Evolutionary conservation across 306 rosid species (phyloP), one percentile per base, ranked within the genome.

Genomic region (Aeschynomene evenia): DNA sequence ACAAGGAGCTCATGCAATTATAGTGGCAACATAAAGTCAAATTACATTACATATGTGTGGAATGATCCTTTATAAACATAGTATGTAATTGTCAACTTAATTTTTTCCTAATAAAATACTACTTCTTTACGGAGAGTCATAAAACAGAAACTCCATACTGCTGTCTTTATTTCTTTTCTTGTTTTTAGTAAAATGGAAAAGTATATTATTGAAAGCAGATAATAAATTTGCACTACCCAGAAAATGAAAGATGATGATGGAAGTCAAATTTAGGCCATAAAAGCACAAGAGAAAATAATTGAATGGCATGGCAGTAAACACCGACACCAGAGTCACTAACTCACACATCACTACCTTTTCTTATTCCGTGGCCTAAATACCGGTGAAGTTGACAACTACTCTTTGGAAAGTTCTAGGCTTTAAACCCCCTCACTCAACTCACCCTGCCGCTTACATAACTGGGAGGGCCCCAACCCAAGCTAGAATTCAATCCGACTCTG

Each of bases 281-380:
- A 29, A 21, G 20, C 68, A 23, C 1, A 60, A 39, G 21, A 51
- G 13, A 16, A 57, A 4, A 42, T n/a, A 9, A 57, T 11, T 10
- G 22, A 48, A 5, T 40, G 13, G 48, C 2, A 48, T 66, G 71
- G 31, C 37, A 22, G 2, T 13, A 21, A 40, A 10, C 67, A 77
- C 81, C 71, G 81, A 77, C 76, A 69, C 49, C 16, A n/a, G 7
- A 3, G 19, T 14, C 50, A n/a, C 50, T n/a, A 2, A 45, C 21
- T n/a, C 28, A n/a, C n/a, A n/a, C 9, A 7, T 10, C 36, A 49
- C 39, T 6, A 1, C 20, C 20, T 28, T n/a, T 4, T 45, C 2
- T 45, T 13, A 51, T 13, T 14, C 6, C 31, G 59, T 20, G 50
- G 31, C 18, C 76, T 45, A 24, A 23, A 29, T 28, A 48, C 19